Conservation (phyloP, 2,329 filamentous ascomycete genomes). For the Metarhizium guizhouense region DNA sequence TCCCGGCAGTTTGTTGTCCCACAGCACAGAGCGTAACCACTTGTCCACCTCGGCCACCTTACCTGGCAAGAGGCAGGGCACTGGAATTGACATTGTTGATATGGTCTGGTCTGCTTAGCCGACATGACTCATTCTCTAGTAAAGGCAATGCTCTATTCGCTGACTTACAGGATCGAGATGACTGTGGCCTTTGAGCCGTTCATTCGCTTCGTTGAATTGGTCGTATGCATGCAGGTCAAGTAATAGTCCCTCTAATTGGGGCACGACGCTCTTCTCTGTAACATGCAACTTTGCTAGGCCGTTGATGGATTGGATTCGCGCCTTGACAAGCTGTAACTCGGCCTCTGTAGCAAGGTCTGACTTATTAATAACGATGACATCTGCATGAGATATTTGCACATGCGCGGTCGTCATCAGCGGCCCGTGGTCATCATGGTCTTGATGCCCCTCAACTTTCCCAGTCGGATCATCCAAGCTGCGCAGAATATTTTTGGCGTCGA, state of each 20-base stretch:
- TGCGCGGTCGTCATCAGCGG: constrained; percentile 85
- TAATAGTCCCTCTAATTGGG: constrained; percentile 74
- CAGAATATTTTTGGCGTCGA: constrained; percentile 90
- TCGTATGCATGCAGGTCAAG: constrained; percentile 93
- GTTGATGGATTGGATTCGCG: constrained; percentile 77
- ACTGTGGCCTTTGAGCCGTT: constrained; percentile 70
- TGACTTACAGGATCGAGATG: constrained; percentile 73
- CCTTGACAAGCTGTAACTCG: constrained; percentile 60
- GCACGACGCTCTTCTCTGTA: constrained; percentile 72
- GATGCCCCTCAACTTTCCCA: constrained; percentile 42
- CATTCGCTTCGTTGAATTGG: constrained; percentile 63
- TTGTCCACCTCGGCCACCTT: constrained; percentile 60
- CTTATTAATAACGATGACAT: constrained; percentile 93
- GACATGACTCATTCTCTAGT: background rate
- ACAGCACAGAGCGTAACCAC: constrained; percentile 77
- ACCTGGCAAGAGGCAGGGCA: constrained; percentile 48
- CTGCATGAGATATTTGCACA: constrained; percentile 92
- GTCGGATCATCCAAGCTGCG: constrained; percentile 67
- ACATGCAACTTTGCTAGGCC: constrained; percentile 75
- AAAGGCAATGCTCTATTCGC: background rate
- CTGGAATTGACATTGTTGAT: constrained; percentile 65
- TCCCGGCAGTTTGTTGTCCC: constrained; percentile 60
- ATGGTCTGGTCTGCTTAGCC: constrained; percentile 52
- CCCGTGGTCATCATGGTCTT: constrained; percentile 44
- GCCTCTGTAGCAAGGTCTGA: constrained; percentile 66